Evolutionary conservation across 306 rosid genomes (phyloP).

Genomic region (Quercus berberidifolia): DNA sequence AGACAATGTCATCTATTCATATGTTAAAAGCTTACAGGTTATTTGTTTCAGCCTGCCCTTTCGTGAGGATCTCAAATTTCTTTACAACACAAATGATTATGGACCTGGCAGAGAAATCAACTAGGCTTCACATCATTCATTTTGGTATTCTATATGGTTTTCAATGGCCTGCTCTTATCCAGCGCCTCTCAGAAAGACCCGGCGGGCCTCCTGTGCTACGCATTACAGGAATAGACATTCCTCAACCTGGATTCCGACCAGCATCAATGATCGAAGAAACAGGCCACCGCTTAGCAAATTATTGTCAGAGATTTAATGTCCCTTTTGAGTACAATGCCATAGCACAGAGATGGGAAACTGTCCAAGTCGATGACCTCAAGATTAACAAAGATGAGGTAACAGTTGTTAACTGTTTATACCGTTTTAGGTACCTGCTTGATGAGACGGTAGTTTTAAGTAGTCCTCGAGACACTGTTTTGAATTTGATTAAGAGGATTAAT

Average conservation of each 20-base stretch:
- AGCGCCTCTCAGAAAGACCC: constrained; percentile 37
- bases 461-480: constrained; percentile 61
- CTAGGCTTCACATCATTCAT: constrained; percentile 56
- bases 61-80: constrained; percentile 45
- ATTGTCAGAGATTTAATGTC: constrained; percentile 49
- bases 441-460: constrained; percentile 63
- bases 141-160: constrained; percentile 72
- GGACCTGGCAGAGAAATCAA: constrained; percentile 35
- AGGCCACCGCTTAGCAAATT: constrained; percentile 57
- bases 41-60: constrained; percentile 42
- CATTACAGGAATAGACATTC: constrained; percentile 73
- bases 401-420: constrained; percentile 47
- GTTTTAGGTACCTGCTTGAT: constrained; percentile 59
- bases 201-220: constrained; percentile 46
- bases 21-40: constrained; percentile 55
- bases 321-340: constrained; percentile 69
- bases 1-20: constrained; percentile 34
- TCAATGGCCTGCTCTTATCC: constrained; percentile 75
- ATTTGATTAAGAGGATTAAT: constrained; percentile 60
- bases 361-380: constrained; percentile 53
- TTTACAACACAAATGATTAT: constrained; percentile 38
- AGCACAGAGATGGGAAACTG: constrained; percentile 66
- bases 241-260: constrained; percentile 72
- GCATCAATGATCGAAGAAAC: constrained; percentile 67
- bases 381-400: constrained; percentile 36